Evolutionary conservation across 768 basidiomycete genomes (phyloP).

Genomic region (Macrolepiota dolichaula): DNA sequence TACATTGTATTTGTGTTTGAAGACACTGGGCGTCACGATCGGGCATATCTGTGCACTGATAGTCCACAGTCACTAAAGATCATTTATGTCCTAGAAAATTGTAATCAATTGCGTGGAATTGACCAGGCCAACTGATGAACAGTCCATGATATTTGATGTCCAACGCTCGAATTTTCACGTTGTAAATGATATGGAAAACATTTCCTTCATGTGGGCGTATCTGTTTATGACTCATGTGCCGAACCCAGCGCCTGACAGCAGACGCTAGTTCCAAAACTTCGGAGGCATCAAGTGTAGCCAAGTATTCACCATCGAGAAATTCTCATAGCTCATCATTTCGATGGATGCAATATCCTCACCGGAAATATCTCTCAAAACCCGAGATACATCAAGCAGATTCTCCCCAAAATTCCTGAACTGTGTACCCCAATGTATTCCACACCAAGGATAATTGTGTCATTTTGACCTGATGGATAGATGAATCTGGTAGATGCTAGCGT

Average conservation of each 20-base stretch:
- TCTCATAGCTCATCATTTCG: background rate
- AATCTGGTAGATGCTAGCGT: background rate
- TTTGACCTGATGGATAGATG: background rate
- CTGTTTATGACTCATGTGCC: conserved; percentile 9
- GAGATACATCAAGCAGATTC: background rate
- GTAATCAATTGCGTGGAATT: too few species aligned
- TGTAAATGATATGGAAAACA: background rate
- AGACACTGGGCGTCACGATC: too few species aligned
- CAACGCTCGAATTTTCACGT: background rate
- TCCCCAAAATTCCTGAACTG: background rate
- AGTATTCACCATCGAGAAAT: background rate
- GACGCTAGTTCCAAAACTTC: background rate
- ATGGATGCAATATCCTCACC: background rate
- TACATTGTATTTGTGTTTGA: background rate
- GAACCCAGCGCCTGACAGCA: background rate
- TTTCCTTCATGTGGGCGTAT: background rate
- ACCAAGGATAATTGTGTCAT: background rate
- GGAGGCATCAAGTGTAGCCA: background rate
- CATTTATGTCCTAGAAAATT: too few species aligned
- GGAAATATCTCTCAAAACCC: background rate
- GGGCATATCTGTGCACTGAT: too few species aligned
- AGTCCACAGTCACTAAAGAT: too few species aligned
- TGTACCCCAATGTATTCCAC: background rate
- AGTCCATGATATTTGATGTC: background rate
- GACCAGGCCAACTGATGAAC: background rate